Evolutionary conservation across 352 stramenopile genomes (phyloP).

Genomic region (Globisporangium uncinulatum): DNA sequence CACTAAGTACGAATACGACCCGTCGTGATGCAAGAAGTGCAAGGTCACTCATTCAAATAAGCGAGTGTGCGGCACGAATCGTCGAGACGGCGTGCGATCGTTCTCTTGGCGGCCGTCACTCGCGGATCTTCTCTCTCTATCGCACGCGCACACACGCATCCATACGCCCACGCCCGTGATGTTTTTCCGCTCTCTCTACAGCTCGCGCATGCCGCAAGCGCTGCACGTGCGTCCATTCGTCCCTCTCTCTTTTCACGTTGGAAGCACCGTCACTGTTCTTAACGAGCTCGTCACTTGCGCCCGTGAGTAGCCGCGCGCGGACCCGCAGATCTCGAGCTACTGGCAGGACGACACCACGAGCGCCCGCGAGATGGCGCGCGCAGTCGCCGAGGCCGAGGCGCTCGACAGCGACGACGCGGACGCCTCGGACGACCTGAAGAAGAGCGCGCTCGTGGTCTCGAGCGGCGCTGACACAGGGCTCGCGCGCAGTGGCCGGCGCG

Average conservation of each 20-base stretch:
- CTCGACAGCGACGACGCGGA: conserved; percentile 5
- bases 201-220: conserved; percentile 69
- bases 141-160: background rate
- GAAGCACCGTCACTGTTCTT: background rate
- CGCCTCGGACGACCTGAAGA: conserved; percentile 41
- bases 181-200: conserved; percentile 77
- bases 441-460: conserved; percentile 28
- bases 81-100: background rate
- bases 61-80: too few species aligned
- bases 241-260: background rate
- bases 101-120: background rate
- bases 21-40: background rate
- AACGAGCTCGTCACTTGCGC: background rate
- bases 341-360: conserved; percentile 76
- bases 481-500: conserved; percentile 6
- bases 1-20: background rate
- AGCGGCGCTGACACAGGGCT: conserved; percentile 11
- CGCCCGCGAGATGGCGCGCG: conserved; percentile 50
- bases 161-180: conserved; percentile 19
- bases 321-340: conserved; percentile 66
- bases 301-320: conserved; percentile 43
- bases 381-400: conserved; percentile 53
- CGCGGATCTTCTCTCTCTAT: too few species aligned
- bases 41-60: background rate
- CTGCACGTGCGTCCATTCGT: conserved; percentile 44